Evolutionary conservation across 2,329 filamentous ascomycete genomes (phyloP).

Genomic region (Cytospora chrysosperma): DNA sequence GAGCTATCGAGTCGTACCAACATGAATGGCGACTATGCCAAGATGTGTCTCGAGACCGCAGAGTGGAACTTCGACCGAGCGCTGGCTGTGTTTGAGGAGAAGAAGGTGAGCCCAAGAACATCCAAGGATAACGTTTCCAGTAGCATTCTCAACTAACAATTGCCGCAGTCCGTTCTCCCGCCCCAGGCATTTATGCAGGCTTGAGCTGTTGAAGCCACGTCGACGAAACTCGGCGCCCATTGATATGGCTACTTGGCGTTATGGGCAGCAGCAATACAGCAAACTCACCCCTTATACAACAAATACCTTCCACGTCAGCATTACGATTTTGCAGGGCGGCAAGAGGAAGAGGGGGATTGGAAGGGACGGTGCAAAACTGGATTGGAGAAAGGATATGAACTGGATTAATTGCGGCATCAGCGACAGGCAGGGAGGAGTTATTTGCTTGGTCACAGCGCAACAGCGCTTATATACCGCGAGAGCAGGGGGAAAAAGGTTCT

Average conservation of each 20-base stretch:
- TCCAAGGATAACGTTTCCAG: conserved; percentile 22
- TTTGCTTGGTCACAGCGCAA: conserved; percentile 10
- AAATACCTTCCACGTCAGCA: neutral
- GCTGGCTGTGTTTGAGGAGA: conserved; percentile 69
- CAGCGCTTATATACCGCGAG: conserved; percentile 3
- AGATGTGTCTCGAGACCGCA: conserved; percentile 76
- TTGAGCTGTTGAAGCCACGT: conserved; percentile 1
- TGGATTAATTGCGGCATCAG: conserved; percentile 22
- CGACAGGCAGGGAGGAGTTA: conserved; percentile 17
- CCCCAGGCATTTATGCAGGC: conserved; percentile 19
- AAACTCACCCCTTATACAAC: neutral
- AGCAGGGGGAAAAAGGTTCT: neutral
- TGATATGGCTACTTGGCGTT: neutral
- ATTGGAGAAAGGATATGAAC: neutral
- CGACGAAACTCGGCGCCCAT: neutral
- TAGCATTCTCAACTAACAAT: conserved; percentile 17
- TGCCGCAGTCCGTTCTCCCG: conserved; percentile 16
- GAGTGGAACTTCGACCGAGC: conserved; percentile 79
- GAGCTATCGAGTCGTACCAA: conserved; percentile 75
- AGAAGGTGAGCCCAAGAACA: conserved; percentile 57
- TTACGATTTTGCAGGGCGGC: neutral
- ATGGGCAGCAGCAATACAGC: neutral
- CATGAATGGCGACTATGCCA: conserved; percentile 76
- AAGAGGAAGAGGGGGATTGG: neutral
- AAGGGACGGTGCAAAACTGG: neutral